These are phyloP conservation scores for Theobroma grandiflorum DNA, from an alignment of 441 rosid species.

Conservation along the genomic window DNA sequence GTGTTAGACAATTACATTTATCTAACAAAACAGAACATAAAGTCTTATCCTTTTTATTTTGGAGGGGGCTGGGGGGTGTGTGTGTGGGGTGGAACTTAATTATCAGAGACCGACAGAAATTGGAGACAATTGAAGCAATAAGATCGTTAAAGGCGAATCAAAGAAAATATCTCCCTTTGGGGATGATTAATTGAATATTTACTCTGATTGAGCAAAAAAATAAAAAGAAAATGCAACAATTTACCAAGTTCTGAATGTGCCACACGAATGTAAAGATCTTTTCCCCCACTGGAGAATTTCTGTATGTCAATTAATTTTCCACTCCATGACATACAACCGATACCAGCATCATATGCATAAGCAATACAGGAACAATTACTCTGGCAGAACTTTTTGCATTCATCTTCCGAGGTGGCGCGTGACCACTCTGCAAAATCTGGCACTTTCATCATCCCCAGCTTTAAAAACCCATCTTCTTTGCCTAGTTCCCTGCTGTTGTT, in stretches of 20 bases:
- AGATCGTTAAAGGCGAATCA: too few relatives aligned
- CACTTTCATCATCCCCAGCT: conserved; percentile 40
- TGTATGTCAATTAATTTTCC: conserved; percentile 47
- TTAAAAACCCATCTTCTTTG: conserved; percentile 49
- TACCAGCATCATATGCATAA: conserved; percentile 48
- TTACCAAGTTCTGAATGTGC: conserved; percentile 50
- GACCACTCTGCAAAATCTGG: conserved; percentile 45
- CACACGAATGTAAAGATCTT: conserved; percentile 27
- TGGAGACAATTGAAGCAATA: too few relatives aligned
- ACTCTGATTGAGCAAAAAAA: neutral
- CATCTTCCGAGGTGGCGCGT: conserved; percentile 17
- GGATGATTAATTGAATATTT: too few relatives aligned
- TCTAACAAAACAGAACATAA: neutral
- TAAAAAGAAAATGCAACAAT: conserved; percentile 1
- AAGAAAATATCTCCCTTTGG: too few relatives aligned
- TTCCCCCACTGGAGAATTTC: conserved; percentile 40
- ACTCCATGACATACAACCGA: conserved; percentile 62
- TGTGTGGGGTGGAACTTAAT: too few relatives aligned
- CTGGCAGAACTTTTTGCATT: conserved; percentile 40
- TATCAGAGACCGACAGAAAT: too few relatives aligned
- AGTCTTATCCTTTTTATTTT: too few relatives aligned
- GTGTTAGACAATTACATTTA: neutral
- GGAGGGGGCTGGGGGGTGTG: too few relatives aligned
- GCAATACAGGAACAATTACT: conserved; percentile 63
- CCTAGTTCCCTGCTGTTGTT: conserved; percentile 26